Evolutionary conservation across 1,139 yeast genomes (phyloP).

Genomic region (Ogataea hybrid): DNA sequence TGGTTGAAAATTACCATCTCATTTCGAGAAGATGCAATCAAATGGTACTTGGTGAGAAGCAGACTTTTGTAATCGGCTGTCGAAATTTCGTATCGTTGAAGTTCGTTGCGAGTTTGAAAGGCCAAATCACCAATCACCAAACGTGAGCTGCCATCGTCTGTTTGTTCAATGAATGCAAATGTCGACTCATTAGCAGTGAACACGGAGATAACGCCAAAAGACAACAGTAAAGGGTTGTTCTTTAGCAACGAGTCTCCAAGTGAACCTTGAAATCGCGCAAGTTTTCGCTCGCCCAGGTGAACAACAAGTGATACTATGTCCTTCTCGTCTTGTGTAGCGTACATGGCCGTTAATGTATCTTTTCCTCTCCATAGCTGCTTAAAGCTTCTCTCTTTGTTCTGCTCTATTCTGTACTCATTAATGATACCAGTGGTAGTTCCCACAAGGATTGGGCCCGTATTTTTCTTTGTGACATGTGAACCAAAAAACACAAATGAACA

Average conservation of each 20-base stretch:
- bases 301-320: constrained; percentile 11
- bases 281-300: constrained; percentile 16
- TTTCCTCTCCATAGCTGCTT: constrained; percentile 37
- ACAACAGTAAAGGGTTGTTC: constrained; percentile 22
- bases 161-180: constrained; percentile 21
- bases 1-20: constrained; percentile 47
- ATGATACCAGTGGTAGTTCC: constrained; percentile 46
- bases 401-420: constrained; percentile 45
- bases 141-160: constrained; percentile 17
- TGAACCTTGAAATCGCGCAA: constrained; percentile 18
- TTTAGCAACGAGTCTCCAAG: constrained; percentile 20
- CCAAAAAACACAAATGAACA: constrained; percentile 45
- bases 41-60: constrained; percentile 51
- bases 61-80: constrained; percentile 35
- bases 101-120: constrained; percentile 21
- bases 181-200: constrained; percentile 10
- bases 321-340: constrained; percentile 13
- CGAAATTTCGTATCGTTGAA: constrained; percentile 16
- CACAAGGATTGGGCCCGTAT: constrained; percentile 48
- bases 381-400: constrained; percentile 39
- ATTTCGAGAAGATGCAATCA: constrained; percentile 41
- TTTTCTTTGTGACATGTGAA: constrained; percentile 32
- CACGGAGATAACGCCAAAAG: constrained; percentile 14
- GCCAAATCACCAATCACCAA: constrained; percentile 19
- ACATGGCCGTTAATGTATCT: constrained; percentile 15